These are phyloP conservation scores for Trichoderma parareesei DNA, from an alignment of 495 filamentous ascomycete species.

Conservation along the genomic window DNA sequence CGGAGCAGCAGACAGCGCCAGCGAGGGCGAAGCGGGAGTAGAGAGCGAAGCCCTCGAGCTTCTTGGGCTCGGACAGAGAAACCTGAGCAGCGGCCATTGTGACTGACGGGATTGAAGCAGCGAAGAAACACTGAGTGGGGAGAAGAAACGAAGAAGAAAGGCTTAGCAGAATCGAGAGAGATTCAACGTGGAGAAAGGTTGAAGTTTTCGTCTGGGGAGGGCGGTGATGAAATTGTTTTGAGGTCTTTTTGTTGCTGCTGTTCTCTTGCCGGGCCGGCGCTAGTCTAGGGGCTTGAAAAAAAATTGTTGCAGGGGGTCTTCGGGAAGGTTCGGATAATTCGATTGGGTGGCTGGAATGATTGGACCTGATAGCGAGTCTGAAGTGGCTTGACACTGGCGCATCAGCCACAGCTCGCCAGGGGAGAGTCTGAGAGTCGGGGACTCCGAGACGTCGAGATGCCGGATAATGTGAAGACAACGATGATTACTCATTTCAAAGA, in stretches of 20 bases:
- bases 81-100: constrained; percentile 6
- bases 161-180: neutral
- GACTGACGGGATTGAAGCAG: neutral
- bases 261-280: neutral
- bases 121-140: constrained; percentile 9
- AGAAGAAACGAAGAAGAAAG: neutral
- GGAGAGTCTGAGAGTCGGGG: neutral
- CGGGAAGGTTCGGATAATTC: neutral
- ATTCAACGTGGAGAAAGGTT: constrained; percentile 1
- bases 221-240: constrained; percentile 3
- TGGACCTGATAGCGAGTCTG: neutral
- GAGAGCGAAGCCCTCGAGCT: constrained; percentile 45
- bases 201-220: constrained; percentile 6
- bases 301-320: constrained; percentile 2
- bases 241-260: constrained; percentile 1
- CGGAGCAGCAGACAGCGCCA: constrained; percentile 86
- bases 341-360: neutral
- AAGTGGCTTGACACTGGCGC: neutral
- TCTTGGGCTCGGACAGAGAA: constrained; percentile 21
- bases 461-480: neutral
- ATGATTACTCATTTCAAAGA: too few species aligned
- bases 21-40: constrained; percentile 87
- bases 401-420: neutral
- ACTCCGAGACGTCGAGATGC: neutral
- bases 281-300: constrained; percentile 9